A percentile compares a stretch with the other conserved stretches of the same genome.
phyloP scores from a whole-genome alignment of 441 rosid genomes.

The Mallotus repandus region DNA sequence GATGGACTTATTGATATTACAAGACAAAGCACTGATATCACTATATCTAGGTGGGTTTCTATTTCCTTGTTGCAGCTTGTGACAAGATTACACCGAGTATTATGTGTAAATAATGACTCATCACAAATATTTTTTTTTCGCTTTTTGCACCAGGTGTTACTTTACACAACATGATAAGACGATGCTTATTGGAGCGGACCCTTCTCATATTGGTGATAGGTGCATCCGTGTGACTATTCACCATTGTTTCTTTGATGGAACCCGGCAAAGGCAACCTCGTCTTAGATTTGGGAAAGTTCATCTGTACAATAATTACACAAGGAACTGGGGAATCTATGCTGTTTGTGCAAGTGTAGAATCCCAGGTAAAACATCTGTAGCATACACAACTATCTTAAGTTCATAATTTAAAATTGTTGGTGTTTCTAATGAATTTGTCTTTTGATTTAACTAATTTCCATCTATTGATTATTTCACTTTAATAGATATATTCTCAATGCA shows the following conservation, averaged over 20 bases:
- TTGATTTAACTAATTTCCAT: background rate
- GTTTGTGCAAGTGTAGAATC: conserved; percentile 83
- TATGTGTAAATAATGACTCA: conserved; percentile 53
- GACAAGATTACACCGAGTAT: conserved; percentile 46
- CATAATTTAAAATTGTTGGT: background rate
- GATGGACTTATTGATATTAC: conserved; percentile 95
- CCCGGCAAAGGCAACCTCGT: conserved; percentile 91
- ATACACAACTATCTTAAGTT: background rate
- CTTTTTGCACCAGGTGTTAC: conserved; percentile 51
- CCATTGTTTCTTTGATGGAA: conserved; percentile 90
- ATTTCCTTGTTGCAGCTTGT: conserved; percentile 8
- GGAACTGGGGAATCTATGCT: conserved; percentile 80
- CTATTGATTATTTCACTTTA: background rate
- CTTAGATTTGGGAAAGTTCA: conserved; percentile 83
- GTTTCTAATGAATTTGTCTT: background rate
- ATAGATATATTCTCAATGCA: conserved; percentile 75
- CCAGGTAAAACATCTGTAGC: conserved; percentile 42
- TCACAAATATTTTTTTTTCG: conserved; percentile 27
- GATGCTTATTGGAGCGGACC: conserved; percentile 85
- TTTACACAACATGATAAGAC: conserved; percentile 81
- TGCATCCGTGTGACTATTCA: conserved; percentile 87
- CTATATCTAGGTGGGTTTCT: conserved; percentile 67
- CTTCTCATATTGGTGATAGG: conserved; percentile 70
- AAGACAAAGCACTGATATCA: conserved; percentile 81
- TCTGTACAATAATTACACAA: conserved; percentile 69